phyloP scores from a whole-genome alignment of 2,329 filamentous ascomycete genomes.

The Colletotrichum musicola region DNA sequence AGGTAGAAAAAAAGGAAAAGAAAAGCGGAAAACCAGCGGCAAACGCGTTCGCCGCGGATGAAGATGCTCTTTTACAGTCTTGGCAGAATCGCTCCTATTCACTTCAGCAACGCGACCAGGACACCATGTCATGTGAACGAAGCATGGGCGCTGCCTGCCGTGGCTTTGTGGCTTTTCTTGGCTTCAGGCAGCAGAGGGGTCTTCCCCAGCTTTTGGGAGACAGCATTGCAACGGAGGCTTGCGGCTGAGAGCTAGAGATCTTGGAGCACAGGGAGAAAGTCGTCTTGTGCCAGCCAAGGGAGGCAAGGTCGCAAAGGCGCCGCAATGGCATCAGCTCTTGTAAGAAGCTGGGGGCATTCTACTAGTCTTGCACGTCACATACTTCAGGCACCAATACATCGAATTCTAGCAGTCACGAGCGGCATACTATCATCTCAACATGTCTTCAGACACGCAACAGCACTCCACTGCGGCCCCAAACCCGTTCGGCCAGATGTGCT shows the following conservation, averaged over 20 bases:
- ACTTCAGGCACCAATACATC: background rate
- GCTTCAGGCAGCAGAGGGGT: constrained; percentile 1
- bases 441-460: background rate
- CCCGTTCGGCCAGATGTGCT: constrained; percentile 51
- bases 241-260: background rate
- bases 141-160: background rate
- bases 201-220: background rate
- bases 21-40: too few species aligned
- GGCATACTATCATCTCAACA: background rate
- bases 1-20: too few species aligned
- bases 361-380: background rate
- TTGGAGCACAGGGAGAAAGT: background rate
- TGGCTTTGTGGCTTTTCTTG: constrained; percentile 19
- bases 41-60: too few species aligned
- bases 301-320: background rate
- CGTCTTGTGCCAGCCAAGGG: too few species aligned
- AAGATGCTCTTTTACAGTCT: too few species aligned
- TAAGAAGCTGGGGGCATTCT: background rate
- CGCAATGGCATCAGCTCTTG: background rate
- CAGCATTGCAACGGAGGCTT: background rate
- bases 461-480: background rate
- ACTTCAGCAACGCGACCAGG: background rate
- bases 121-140: constrained; percentile 11
- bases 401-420: too few species aligned
- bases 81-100: too few species aligned